Base-by-base conservation (phyloP, 2,329 filamentous ascomycete species). In the Paecilomyces formosus region DNA sequence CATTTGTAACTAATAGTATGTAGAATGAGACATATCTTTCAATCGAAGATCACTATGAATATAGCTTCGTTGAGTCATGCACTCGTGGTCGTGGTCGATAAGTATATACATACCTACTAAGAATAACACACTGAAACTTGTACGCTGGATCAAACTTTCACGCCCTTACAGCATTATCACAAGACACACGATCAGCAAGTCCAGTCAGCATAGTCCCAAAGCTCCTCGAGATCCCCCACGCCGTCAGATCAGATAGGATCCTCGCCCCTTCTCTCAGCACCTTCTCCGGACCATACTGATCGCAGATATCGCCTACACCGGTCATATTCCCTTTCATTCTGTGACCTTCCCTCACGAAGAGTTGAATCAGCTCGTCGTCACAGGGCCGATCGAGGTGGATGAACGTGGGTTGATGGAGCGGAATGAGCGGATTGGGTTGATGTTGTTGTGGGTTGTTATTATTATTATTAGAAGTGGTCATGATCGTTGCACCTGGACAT, bases 321-420 rank as follows among this genome's bases (percentile, higher is more conserved):
- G 75, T 78, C 8, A 85, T 73, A 60, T 80, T 76, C 0, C 77
- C 81, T 18, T 72, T 73, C 77, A 85, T 82, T 2, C 64, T 70
- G 30, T 77, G 70, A 0, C 82, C 82, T 15, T 76, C 72, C 11
- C 77, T 72, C 0, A 85, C 81, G 65, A 82, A 85, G 1, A 79
- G 68, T 62, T 85, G 82, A 1, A 84, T 81, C 54, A 85, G 74
- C 63, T 85, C 82, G 64, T 85, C 83, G 61, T 85, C 81, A 2
- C 78, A 78, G 0, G 82, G 82, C 9, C 82, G 73, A 58, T 85
- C 83, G 0, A 85, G 70, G 18, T 80, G 76, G 39, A 84, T 81
- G 8, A 80, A 79, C 0, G 69, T 73, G 0, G 78, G 74, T 18
- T 74, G 65, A 2, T 63, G 64, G 8, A 50, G 45, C 50, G 55